A percentile compares a stretch with the other conserved stretches of the same genome.
Conservation (phyloP, 805 yeast genomes). For the Zygosaccharomyces kombuchaensis region DNA sequence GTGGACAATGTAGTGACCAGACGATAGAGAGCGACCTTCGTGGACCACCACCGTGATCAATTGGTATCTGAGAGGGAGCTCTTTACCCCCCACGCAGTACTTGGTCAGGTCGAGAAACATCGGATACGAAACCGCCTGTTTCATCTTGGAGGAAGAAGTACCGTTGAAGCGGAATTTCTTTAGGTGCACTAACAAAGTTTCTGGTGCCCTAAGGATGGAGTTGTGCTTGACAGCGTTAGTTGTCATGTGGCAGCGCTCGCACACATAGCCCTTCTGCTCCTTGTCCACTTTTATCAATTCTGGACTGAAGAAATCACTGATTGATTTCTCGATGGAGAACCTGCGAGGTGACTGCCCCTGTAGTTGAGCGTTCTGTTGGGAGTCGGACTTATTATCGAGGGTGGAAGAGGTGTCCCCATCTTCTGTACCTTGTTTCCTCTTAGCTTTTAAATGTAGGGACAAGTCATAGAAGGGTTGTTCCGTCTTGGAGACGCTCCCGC, state of each 20-base stretch:
- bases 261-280: constrained; percentile 75
- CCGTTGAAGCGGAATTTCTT: constrained; percentile 90
- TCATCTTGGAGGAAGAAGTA: constrained; percentile 73
- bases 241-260: constrained; percentile 77
- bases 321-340: constrained; percentile 69
- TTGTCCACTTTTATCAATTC: constrained; percentile 70
- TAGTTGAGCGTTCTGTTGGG: not conserved
- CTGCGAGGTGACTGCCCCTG: constrained; percentile 26
- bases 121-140: constrained; percentile 80
- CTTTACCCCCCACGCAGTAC: constrained; percentile 42
- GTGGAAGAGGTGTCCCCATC: not conserved
- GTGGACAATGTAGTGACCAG: constrained; percentile 91
- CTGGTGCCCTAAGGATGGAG: constrained; percentile 78
- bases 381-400: not conserved
- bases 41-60: constrained; percentile 84
- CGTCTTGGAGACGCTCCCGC: constrained; percentile 80
- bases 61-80: constrained; percentile 56
- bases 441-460: constrained; percentile 67
- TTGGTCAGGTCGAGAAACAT: constrained; percentile 67
- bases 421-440: constrained; percentile 34
- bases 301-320: constrained; percentile 75
- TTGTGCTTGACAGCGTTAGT: constrained; percentile 76
- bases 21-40: constrained; percentile 86
- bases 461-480: constrained; percentile 92
- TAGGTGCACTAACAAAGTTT: constrained; percentile 78